Evolutionary conservation across 2,329 filamentous ascomycete species (phyloP), one percentile per base, ranked within the genome.

Genomic region (Myriosclerotinia duriaeana): DNA sequence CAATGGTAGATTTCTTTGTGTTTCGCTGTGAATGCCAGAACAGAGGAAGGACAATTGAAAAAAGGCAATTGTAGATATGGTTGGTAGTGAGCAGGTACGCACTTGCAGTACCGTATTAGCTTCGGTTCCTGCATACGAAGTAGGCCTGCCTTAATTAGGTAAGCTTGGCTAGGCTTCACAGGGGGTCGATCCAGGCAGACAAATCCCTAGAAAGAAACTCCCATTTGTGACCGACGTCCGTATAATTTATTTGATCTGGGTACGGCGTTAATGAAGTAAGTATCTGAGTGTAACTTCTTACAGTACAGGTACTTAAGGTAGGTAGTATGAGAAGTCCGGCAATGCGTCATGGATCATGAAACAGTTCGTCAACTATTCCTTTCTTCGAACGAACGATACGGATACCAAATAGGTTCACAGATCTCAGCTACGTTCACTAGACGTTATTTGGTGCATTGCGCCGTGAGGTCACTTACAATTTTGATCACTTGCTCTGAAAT

Each of bases 401-500:
- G 11, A 8, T 42, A 11, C 42, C 15, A 17, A 15, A n/a, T n/a
- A n/a, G 9, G 7, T 46, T 34, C 11, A n/a, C 38, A 30, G 15
- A 44, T 20, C 55, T 58, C 38, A 44, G 40, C 38, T 44, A 58
- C 22, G 30, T 42, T 58, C 40, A n/a, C 1, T n/a, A 46, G 55
- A 58, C 5, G 38, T 30, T 58, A 12, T 40, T 11, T 17, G 2
- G 40, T 42, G 46, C n/a, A 40, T 63, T 63, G 50, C 40, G 61
- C 61, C 40, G 20, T 36, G 30, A 22, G 36, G 40, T 38, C 52
- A 64, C 50, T 56, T 56, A 64, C 36, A 26, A 56, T 36, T 55
- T 17, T 56, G 48, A 26, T 44, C 61, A 64, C 52, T 64, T 54
- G 61, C 36, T 63, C 26, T 63, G 36, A 22, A n/a, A 64, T 46